Evolutionary conservation across 2,329 filamentous ascomycete species (phyloP).

Genomic region (Neonectria sp.): DNA sequence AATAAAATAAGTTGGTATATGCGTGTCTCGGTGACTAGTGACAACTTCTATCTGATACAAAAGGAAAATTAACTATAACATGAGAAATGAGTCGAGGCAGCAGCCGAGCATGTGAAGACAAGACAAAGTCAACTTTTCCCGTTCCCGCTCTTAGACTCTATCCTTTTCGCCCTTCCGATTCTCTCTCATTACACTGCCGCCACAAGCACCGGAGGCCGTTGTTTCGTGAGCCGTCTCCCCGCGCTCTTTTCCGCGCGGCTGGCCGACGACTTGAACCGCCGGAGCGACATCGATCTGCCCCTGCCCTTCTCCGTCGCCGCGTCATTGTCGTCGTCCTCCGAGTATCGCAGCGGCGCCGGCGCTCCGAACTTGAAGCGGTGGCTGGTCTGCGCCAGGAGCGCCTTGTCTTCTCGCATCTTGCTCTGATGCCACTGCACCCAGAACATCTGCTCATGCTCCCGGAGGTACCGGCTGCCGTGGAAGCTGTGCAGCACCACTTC

Average conservation of each 20-base stretch:
- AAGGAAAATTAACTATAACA: slow-evolving; percentile 4
- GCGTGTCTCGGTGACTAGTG: background rate
- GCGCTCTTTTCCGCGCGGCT: slow-evolving; percentile 18
- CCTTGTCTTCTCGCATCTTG: slow-evolving; percentile 25
- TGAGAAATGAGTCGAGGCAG: background rate
- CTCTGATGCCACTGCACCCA: slow-evolving; percentile 39
- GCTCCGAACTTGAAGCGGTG: slow-evolving; percentile 31
- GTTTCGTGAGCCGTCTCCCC: slow-evolving; percentile 16
- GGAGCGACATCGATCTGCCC: slow-evolving; percentile 2
- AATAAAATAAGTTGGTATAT: background rate
- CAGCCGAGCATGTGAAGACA: background rate
- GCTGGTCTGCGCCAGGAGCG: slow-evolving; percentile 13
- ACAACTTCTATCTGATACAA: background rate
- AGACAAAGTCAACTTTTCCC: background rate
- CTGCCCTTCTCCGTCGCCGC: slow-evolving; percentile 13
- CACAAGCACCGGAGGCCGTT: slow-evolving; percentile 11
- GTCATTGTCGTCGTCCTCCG: slow-evolving; percentile 22
- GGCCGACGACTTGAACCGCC: slow-evolving; percentile 1
- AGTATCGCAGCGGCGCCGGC: slow-evolving; percentile 29
- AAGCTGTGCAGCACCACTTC: slow-evolving; percentile 38
- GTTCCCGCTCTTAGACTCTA: background rate
- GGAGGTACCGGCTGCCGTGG: slow-evolving; percentile 37
- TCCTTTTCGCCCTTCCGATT: slow-evolving; percentile 1
- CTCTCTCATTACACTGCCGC: slow-evolving; percentile 14
- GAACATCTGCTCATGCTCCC: slow-evolving; percentile 42